A percentile compares a stretch with the other conserved stretches of the same genome.
These are phyloP conservation scores for Diversispora eburnea DNA, from an alignment of 192 early-diverging fungal species.

Conservation along the genomic window DNA sequence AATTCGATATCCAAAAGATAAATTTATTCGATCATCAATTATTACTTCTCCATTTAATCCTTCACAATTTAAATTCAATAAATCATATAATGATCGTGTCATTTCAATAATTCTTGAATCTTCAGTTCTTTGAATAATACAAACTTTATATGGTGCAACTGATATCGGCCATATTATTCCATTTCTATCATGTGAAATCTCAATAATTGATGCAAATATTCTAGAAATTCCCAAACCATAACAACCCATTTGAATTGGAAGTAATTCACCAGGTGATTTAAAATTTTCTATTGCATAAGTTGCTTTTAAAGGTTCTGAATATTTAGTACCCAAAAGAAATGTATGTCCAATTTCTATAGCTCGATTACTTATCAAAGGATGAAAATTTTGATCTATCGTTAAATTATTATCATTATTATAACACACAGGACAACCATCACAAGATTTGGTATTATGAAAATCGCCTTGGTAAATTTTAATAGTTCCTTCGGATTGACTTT, in stretches of 20 bases:
- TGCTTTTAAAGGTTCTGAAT: slow-evolving; percentile 70
- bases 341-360: slow-evolving; percentile 89
- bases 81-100: slow-evolving; percentile 44
- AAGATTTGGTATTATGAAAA: slow-evolving; percentile 44
- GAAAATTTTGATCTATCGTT: not conserved
- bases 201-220: slow-evolving; percentile 75
- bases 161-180: slow-evolving; percentile 78
- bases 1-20: slow-evolving; percentile 73
- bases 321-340: slow-evolving; percentile 86
- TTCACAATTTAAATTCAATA: slow-evolving; percentile 28
- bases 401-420: not conserved
- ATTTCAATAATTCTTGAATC: slow-evolving; percentile 30
- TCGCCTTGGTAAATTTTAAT: slow-evolving; percentile 34
- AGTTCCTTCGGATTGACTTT: not conserved
- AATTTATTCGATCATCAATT: slow-evolving; percentile 66
- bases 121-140: slow-evolving; percentile 59
- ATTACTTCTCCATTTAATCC: slow-evolving; percentile 48
- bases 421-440: slow-evolving; percentile 50
- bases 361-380: slow-evolving; percentile 39
- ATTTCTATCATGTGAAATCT: slow-evolving; percentile 53
- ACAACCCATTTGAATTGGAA: slow-evolving; percentile 83
- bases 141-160: slow-evolving; percentile 74
- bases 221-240: slow-evolving; percentile 87
- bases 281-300: slow-evolving; percentile 35
- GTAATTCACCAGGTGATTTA: slow-evolving; percentile 32